Conservation (phyloP, 2,329 filamentous ascomycete species). For the Neonectria ditissima region DNA sequence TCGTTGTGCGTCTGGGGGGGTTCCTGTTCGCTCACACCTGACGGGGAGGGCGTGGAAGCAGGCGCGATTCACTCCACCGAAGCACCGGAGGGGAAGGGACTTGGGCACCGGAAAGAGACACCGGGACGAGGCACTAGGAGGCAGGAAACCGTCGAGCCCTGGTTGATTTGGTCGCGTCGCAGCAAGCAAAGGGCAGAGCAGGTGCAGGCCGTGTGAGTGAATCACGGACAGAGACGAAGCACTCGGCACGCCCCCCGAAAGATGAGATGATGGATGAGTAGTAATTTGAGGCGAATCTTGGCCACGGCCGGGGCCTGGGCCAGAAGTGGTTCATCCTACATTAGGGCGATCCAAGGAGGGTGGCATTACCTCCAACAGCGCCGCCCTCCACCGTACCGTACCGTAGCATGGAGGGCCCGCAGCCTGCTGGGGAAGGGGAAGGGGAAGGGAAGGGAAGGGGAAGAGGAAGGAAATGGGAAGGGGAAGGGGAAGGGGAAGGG, state of each 20-base stretch:
- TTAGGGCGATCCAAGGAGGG: constrained; percentile 50
- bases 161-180: constrained; percentile 27
- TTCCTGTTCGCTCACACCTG: constrained; percentile 22
- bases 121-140: constrained; percentile 14
- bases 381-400: constrained; percentile 41
- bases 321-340: constrained; percentile 49
- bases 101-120: constrained; percentile 4
- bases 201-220: constrained; percentile 37
- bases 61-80: constrained; percentile 31
- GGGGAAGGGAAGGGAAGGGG: no score
- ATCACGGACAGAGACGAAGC: constrained; percentile 32
- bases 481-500: no score
- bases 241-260: constrained; percentile 29
- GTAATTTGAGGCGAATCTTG: constrained; percentile 47
- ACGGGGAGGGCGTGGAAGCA: constrained; percentile 24
- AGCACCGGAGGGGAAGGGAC: neutral
- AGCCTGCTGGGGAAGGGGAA: constrained; percentile 35
- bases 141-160: constrained; percentile 27
- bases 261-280: constrained; percentile 41
- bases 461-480: neutral
- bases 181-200: constrained; percentile 25
- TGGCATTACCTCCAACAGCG: constrained; percentile 45
- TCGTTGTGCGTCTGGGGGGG: constrained; percentile 21
- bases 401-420: constrained; percentile 37
- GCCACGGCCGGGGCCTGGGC: constrained; percentile 42